A percentile compares a stretch with the other conserved stretches of the same genome.
Conservation (phyloP, 306 rosid species). For the Prunus dulcis region DNA sequence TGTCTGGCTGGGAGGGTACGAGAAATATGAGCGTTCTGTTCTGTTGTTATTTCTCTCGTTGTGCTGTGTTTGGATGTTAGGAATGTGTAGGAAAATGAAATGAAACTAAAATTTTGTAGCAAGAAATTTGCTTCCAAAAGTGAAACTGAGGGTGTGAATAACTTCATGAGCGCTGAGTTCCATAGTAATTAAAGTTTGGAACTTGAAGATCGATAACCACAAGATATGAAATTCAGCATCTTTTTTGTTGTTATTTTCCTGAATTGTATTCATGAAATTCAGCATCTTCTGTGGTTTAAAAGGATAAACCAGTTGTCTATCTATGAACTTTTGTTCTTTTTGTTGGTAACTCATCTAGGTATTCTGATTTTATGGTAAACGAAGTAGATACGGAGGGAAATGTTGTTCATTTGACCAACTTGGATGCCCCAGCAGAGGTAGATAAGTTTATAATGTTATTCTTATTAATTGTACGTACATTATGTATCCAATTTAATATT, state of each 20-base stretch:
- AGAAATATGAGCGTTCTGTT: neutral
- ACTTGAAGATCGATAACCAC: neutral
- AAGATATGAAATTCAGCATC: neutral
- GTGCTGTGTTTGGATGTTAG: neutral
- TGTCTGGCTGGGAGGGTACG: neutral
- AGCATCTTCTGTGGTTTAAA: neutral
- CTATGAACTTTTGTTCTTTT: neutral
- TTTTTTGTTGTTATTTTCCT: neutral
- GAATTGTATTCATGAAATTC: neutral
- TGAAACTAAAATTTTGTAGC: neutral
- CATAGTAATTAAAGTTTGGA: neutral
- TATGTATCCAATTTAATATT: neutral
- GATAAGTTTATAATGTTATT: neutral
- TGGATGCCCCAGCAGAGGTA: constrained; percentile 61
- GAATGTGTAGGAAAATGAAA: constrained; percentile 1
- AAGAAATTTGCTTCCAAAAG: neutral
- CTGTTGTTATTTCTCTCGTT: neutral
- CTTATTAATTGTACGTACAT: neutral
- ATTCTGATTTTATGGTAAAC: constrained; percentile 87
- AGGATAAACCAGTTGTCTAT: neutral
- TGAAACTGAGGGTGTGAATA: neutral
- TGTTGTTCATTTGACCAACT: constrained; percentile 62
- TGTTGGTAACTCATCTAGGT: constrained; percentile 47
- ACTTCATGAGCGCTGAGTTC: neutral
- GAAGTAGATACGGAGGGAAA: constrained; percentile 82